These are phyloP conservation scores for Entrophospora sp. DNA, from an alignment of 192 early-diverging fungal species.

Conservation along the genomic window DNA sequence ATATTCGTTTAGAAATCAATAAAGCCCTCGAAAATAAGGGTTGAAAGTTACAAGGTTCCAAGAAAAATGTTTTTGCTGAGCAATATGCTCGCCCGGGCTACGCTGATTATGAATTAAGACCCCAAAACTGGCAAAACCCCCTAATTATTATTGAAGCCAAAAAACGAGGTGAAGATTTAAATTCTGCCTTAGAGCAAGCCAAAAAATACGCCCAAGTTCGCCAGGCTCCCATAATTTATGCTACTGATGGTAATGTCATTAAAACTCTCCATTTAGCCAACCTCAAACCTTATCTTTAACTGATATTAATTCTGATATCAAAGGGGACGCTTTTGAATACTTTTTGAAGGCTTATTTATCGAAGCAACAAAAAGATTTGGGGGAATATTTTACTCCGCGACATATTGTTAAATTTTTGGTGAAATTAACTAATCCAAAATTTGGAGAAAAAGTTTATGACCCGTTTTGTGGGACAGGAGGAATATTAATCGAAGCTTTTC, in stretches of 20 bases:
- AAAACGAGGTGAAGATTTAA: background rate
- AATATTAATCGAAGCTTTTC: background rate
- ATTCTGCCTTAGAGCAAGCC: background rate
- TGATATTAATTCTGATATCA: background rate
- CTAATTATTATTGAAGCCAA: background rate
- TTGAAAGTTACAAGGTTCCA: too few relatives aligned
- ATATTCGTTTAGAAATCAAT: too few relatives aligned
- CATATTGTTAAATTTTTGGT: background rate
- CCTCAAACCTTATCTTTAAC: background rate
- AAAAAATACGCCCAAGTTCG: background rate
- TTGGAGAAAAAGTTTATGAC: background rate
- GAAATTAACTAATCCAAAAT: background rate
- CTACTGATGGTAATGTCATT: background rate
- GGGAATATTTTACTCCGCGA: background rate
- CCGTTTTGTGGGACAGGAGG: background rate
- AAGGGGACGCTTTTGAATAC: background rate
- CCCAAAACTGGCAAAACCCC: too few relatives aligned
- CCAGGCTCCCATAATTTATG: background rate
- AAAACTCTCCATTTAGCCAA: background rate
- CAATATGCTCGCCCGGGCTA: too few relatives aligned
- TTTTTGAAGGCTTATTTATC: background rate
- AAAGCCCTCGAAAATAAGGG: too few relatives aligned
- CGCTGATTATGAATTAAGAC: too few relatives aligned
- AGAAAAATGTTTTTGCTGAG: too few relatives aligned
- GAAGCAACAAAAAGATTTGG: background rate